phyloP scores from a whole-genome alignment of 2,329 filamentous ascomycete species.

The Scortechinia acanthostroma region DNA sequence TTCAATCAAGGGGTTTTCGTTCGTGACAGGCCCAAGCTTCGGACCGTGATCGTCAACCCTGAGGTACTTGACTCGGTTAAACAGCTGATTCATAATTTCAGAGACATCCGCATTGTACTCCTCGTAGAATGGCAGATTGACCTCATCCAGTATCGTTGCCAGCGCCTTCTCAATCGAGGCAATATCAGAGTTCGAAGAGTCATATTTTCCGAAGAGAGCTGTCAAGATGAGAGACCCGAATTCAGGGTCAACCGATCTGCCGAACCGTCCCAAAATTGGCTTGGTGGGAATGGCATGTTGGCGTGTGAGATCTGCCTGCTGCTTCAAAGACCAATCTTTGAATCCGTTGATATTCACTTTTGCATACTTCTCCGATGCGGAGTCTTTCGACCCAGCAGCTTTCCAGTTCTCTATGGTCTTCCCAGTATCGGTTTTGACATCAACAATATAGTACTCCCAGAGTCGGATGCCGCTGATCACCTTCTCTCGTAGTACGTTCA shows the following conservation, averaged over 20 bases:
- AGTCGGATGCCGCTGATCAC: conserved; percentile 73
- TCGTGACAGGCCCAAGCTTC: conserved; percentile 72
- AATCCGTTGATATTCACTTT: conserved; percentile 49
- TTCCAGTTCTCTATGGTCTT: conserved; percentile 69
- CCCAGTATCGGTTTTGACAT: conserved; percentile 68
- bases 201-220: conserved; percentile 63
- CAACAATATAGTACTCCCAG: conserved; percentile 88
- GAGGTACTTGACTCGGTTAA: conserved; percentile 90
- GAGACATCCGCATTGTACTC: conserved; percentile 82
- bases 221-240: conserved; percentile 64
- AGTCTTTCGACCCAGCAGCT: conserved; percentile 16
- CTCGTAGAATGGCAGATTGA: conserved; percentile 82
- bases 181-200: conserved; percentile 35
- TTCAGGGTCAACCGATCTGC: conserved; percentile 62
- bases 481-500: conserved; percentile 75
- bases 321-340: conserved; percentile 31
- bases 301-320: conserved; percentile 55
- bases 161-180: conserved; percentile 41
- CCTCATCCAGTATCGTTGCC: conserved; percentile 67
- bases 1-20: conserved; percentile 78
- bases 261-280: conserved; percentile 73
- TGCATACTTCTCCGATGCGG: no score
- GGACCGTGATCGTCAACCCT: conserved; percentile 89
- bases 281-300: conserved; percentile 64
- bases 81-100: conserved; percentile 82